A percentile compares a stretch with the other conserved stretches of the same genome.
These are phyloP conservation scores for Rhizophagus sp. DNA, from an alignment of 192 early-diverging fungal species.

Conservation along the genomic window DNA sequence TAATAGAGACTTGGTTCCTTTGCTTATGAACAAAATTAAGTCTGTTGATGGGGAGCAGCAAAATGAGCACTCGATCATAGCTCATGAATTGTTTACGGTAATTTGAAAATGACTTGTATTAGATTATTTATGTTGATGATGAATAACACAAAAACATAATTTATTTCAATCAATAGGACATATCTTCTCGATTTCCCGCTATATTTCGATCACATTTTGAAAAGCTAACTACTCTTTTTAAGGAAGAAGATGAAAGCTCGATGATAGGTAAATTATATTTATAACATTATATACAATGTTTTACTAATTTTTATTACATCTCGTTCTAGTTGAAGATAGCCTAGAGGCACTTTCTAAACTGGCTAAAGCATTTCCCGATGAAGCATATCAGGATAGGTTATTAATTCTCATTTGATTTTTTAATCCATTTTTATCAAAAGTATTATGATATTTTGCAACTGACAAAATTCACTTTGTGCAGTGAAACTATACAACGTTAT, in stretches of 20 bases:
- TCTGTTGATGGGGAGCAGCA: not conserved
- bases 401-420: not conserved
- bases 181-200: constrained; percentile 57
- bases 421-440: not conserved
- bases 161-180: constrained; percentile 34
- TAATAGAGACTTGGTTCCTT: constrained; percentile 65
- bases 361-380: constrained; percentile 62
- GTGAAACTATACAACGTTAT: constrained; percentile 47
- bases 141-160: not conserved
- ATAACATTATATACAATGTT: not conserved
- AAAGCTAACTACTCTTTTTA: constrained; percentile 47
- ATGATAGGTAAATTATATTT: constrained; percentile 36
- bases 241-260: constrained; percentile 38
- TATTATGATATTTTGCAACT: not conserved
- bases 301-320: not conserved
- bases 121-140: not conserved
- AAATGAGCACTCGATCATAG: constrained; percentile 35
- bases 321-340: constrained; percentile 44
- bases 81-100: constrained; percentile 58
- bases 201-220: constrained; percentile 58
- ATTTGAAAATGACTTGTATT: not conserved
- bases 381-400: constrained; percentile 30
- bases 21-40: constrained; percentile 56
- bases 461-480: not conserved
- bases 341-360: constrained; percentile 72